Evolutionary conservation across 164 flowering plant species (phyloP).

Genomic region (Sedum album): DNA sequence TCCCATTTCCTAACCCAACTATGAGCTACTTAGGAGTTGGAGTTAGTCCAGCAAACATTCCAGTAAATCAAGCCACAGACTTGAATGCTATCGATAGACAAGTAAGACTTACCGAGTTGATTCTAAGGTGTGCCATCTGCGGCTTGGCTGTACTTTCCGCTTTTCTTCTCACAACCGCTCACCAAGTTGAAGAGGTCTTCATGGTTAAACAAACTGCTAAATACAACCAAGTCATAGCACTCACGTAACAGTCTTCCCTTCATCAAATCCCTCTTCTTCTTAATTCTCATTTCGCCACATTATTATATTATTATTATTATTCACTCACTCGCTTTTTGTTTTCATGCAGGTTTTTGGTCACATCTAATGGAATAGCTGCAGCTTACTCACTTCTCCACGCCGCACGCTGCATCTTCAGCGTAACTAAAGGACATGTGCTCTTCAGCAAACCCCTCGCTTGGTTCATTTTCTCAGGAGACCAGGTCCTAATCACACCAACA

Average conservation of each 20-base stretch:
- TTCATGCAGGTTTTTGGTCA: conserved; percentile 61
- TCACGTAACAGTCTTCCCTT: conserved; percentile 43
- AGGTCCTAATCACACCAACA: conserved; percentile 34
- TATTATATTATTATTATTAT: not conserved
- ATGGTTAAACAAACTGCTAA: conserved; percentile 59
- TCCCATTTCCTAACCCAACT: conserved; percentile 8
- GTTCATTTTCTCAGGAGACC: conserved; percentile 91
- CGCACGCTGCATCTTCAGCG: conserved; percentile 55
- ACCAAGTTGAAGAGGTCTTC: conserved; percentile 66
- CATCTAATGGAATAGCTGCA: conserved; percentile 72
- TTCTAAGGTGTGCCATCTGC: conserved; percentile 66
- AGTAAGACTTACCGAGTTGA: conserved; percentile 60
- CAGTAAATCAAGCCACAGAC: conserved; percentile 51
- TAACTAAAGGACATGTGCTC: conserved; percentile 65
- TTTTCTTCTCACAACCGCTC: conserved; percentile 61
- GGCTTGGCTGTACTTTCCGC: conserved; percentile 61
- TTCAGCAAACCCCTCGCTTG: conserved; percentile 84
- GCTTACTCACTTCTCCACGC: conserved; percentile 69
- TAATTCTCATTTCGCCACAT: not conserved
- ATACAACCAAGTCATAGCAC: conserved; percentile 81
- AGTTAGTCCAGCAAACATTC: conserved; percentile 68
- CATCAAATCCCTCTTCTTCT: not conserved
- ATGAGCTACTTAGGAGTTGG: conserved; percentile 67
- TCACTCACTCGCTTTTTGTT: not conserved
- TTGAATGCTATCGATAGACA: conserved; percentile 58